phyloP scores from a whole-genome alignment of 768 basidiomycete species.

The Hydnum rufescens region DNA sequence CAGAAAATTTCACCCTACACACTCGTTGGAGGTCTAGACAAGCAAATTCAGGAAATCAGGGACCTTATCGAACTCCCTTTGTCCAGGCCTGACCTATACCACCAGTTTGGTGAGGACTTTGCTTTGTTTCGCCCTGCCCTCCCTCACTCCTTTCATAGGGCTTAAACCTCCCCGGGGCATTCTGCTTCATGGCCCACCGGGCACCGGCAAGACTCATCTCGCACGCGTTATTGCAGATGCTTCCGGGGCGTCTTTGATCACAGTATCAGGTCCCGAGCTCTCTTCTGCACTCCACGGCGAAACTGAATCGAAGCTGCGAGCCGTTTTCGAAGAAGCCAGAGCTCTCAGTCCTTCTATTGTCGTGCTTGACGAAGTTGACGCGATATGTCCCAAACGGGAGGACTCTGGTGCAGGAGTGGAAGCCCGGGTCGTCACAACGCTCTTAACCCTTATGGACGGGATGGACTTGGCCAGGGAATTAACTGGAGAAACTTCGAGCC shows the following conservation, averaged over 20 bases:
- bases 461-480: slow-evolving; percentile 18
- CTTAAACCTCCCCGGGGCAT: slow-evolving; percentile 95
- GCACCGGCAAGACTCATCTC: slow-evolving; percentile 94
- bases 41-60: slow-evolving; percentile 71
- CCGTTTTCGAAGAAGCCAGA: slow-evolving; percentile 73
- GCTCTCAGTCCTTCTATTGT: slow-evolving; percentile 76
- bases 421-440: slow-evolving; percentile 83
- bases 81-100: slow-evolving; percentile 61
- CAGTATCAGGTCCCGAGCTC: slow-evolving; percentile 88
- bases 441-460: slow-evolving; percentile 89
- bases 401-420: slow-evolving; percentile 86
- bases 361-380: slow-evolving; percentile 90
- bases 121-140: slow-evolving; percentile 10
- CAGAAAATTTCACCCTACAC: slow-evolving; percentile 31
- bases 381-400: slow-evolving; percentile 76
- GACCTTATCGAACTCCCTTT: slow-evolving; percentile 76
- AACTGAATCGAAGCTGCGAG: slow-evolving; percentile 77
- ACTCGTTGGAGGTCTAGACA: slow-evolving; percentile 69
- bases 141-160: slow-evolving; percentile 21
- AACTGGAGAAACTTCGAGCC: slow-evolving; percentile 33
- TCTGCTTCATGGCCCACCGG: slow-evolving; percentile 85
- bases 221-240: slow-evolving; percentile 86
- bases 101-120: slow-evolving; percentile 35
- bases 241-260: slow-evolving; percentile 68
- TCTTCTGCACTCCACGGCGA: slow-evolving; percentile 95